Conservation (phyloP, 768 basidiomycete species). For the Lentinula guzmanii region DNA sequence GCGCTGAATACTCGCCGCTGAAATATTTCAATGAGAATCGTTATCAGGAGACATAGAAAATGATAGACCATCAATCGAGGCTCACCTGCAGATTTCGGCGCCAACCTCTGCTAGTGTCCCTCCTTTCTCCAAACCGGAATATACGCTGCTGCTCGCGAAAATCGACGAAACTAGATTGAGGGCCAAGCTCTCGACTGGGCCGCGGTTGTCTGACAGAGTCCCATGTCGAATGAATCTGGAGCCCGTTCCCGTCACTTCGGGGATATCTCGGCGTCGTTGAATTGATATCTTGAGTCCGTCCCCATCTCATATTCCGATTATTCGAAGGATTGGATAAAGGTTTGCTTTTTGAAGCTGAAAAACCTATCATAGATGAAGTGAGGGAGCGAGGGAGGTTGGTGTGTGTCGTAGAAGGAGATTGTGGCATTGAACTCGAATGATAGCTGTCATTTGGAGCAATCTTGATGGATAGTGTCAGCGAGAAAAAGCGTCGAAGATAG, state of each 20-base stretch:
- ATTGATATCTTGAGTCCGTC: not conserved
- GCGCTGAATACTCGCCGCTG: not conserved
- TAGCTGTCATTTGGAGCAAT: not conserved
- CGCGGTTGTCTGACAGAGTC: not conserved
- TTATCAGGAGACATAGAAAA: not conserved
- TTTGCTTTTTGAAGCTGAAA: not conserved
- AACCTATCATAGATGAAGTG: not conserved
- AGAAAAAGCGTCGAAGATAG: not conserved
- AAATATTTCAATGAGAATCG: not conserved
- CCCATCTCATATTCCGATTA: not conserved
- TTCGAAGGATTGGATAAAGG: not conserved
- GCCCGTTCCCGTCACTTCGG: not conserved
- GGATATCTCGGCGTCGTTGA: not conserved
- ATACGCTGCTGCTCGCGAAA: not conserved
- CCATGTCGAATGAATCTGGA: not conserved
- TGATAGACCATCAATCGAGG: not conserved
- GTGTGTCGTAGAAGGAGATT: constrained; percentile 22
- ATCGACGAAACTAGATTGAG: not conserved
- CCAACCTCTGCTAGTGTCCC: not conserved
- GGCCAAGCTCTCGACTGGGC: not conserved
- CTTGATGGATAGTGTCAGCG: not conserved
- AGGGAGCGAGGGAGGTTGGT: not conserved
- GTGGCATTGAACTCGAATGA: constrained; percentile 14
- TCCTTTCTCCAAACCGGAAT: not conserved
- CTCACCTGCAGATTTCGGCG: not conserved